Evolutionary conservation across 768 basidiomycete species (phyloP), one percentile per base, ranked within the genome.

Genomic region (Lactarius deliciosus): DNA sequence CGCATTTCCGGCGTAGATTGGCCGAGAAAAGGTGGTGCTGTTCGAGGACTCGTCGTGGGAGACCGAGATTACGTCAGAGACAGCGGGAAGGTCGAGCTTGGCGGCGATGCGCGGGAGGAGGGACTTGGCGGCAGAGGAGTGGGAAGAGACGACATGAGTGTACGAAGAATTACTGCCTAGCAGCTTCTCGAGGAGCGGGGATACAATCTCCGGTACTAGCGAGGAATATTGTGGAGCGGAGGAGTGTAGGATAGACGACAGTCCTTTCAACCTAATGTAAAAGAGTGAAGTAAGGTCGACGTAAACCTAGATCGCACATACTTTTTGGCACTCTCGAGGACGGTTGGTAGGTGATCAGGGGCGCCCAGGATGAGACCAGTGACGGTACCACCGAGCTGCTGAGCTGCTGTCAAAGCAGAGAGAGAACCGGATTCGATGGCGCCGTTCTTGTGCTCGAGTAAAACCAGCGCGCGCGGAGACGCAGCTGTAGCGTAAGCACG

Each of bases 1-100:
- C 55, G 97, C 97, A 74, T 98, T 98, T 58, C 97, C 97, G 28
- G 97, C 97, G 73, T 99, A 98, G 73, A 98, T 97, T 32, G 94
- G 94, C 30, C 96, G 91, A 5, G 91, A 88, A 76, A 96, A 98
- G 1, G 87, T 92, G 45, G 93, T 94, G 72, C 81, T 83, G 70
- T 90, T 88, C 40, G 86, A 85, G 3, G 87, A 76, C 34, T 77
- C 63, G 72, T 93, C 89, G 75, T 93, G 87, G 47, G 87, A 82
- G 69, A 98, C 80, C 16, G 89, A 90, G 40, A 88, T 91, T 72
- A 98, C 85, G 77, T 98, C 96, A 40, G 94, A 94, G 67, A 97
- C 84, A 68, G 94, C 93, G 8, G 94, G 93, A 25, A 89, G 85
- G 76, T 96, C 88, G n/a, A 98, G 85, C 68, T 81, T 82, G 15